These are phyloP conservation scores for Coemansia sp. DNA, from an alignment of 192 early-diverging fungal species.

Conservation along the genomic window DNA sequence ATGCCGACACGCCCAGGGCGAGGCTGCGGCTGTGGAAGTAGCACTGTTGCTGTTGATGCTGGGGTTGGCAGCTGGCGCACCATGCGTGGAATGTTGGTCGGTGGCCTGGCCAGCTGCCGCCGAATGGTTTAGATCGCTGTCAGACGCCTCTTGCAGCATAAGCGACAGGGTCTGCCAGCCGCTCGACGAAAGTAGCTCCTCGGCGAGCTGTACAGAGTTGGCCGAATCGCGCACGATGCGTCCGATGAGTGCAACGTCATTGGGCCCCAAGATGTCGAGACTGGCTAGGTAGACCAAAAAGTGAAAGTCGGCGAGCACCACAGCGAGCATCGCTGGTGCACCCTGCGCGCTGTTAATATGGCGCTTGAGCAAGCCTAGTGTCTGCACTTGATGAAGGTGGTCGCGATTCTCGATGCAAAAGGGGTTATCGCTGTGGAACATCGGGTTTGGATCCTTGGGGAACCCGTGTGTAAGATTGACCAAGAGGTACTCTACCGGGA, in stretches of 20 bases:
- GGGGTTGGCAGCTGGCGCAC: neutral
- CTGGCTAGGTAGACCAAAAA: slow-evolving; percentile 71
- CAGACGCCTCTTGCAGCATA: slow-evolving; percentile 41
- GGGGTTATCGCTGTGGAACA: slow-evolving; percentile 63
- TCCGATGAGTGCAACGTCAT: slow-evolving; percentile 50
- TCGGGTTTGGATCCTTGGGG: slow-evolving; percentile 75
- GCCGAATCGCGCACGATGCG: slow-evolving; percentile 23
- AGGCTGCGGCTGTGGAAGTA: neutral
- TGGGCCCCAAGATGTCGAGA: slow-evolving; percentile 66
- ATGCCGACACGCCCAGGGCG: slow-evolving; percentile 47
- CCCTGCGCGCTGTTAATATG: slow-evolving; percentile 49
- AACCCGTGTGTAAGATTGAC: slow-evolving; percentile 93
- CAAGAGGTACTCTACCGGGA: slow-evolving; percentile 95
- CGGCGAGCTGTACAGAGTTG: slow-evolving; percentile 11
- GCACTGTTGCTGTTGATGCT: neutral
- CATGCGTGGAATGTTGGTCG: neutral
- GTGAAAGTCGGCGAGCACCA: slow-evolving; percentile 83
- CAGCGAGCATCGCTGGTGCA: slow-evolving; percentile 41
- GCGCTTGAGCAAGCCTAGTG: slow-evolving; percentile 62
- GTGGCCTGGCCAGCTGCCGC: slow-evolving; percentile 7
- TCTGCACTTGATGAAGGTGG: slow-evolving; percentile 60
- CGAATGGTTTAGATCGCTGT: slow-evolving; percentile 27
- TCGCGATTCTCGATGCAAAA: slow-evolving; percentile 85
- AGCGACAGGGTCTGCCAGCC: slow-evolving; percentile 53
- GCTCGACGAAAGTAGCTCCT: slow-evolving; percentile 19